Conservation (phyloP, 2,329 filamentous ascomycete species). For the Sclerotinia subarctica region DNA sequence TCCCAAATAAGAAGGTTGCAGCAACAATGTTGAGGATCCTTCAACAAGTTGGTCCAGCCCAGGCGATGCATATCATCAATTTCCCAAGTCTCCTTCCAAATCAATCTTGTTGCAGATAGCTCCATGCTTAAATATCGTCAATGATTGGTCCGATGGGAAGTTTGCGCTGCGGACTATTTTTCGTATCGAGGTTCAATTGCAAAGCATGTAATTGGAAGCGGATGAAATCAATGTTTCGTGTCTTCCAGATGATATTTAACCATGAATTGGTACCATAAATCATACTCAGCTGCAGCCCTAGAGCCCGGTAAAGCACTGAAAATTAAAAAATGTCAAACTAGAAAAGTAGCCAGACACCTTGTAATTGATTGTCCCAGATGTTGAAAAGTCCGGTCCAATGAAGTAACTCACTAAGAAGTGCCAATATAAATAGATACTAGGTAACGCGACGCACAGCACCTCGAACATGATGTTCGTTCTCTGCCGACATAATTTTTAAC, state of each 20-base stretch:
- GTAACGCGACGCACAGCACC: neutral
- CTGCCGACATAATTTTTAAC: neutral
- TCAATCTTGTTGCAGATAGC: neutral
- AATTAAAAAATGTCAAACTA: neutral
- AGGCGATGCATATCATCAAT: neutral
- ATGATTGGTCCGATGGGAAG: neutral
- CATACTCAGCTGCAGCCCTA: neutral
- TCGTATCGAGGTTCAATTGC: neutral
- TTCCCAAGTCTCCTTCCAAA: neutral
- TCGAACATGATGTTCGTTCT: neutral
- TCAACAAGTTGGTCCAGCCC: neutral
- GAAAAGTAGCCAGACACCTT: neutral
- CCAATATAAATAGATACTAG: neutral
- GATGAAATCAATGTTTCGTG: neutral
- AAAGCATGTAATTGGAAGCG: no score
- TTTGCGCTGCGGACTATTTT: no score
- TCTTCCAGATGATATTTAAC: neutral
- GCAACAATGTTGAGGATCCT: neutral
- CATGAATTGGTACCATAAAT: no score
- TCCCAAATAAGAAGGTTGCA: neutral
- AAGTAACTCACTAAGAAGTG: neutral
- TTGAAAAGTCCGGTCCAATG: neutral
- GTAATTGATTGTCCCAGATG: no score
- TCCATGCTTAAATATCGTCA: no score
- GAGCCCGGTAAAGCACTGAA: neutral